phyloP scores from a whole-genome alignment of 208 protist genomes.

The Trypanosoma vivax region DNA sequence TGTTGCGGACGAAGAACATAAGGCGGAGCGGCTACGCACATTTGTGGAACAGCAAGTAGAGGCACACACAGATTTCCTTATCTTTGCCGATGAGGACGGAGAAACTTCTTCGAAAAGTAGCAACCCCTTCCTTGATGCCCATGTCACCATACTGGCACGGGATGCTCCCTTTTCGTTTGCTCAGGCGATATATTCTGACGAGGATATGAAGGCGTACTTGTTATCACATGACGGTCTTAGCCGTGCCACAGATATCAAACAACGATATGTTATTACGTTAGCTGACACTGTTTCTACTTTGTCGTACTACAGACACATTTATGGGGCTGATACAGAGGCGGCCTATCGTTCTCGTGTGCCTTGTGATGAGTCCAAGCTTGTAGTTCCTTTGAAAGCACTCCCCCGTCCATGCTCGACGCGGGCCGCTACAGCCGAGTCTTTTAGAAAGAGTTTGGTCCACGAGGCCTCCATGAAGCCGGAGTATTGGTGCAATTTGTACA shows the following conservation, averaged over 20 bases:
- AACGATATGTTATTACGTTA: slow-evolving; percentile 71
- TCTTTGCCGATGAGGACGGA: slow-evolving; percentile 61
- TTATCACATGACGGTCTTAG: slow-evolving; percentile 39
- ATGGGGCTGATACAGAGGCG: slow-evolving; percentile 24
- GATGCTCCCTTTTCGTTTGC: slow-evolving; percentile 79
- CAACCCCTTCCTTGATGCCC: slow-evolving; percentile 57
- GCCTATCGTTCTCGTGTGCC: neutral
- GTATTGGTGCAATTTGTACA: slow-evolving; percentile 86
- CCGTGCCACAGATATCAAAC: slow-evolving; percentile 20
- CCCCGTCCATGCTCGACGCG: slow-evolving; percentile 37
- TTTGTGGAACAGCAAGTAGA: slow-evolving; percentile 68
- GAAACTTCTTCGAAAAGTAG: slow-evolving; percentile 18
- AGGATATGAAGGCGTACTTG: slow-evolving; percentile 37
- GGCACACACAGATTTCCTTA: slow-evolving; percentile 69
- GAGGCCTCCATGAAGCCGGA: slow-evolving; percentile 81
- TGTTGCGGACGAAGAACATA: slow-evolving; percentile 26
- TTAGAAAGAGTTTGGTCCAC: slow-evolving; percentile 56
- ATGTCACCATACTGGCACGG: slow-evolving; percentile 80
- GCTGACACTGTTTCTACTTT: slow-evolving; percentile 77
- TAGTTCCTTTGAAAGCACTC: slow-evolving; percentile 68
- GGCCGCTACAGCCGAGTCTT: slow-evolving; percentile 37
- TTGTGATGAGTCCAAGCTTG: slow-evolving; percentile 18
- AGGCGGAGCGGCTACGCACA: slow-evolving; percentile 38
- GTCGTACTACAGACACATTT: slow-evolving; percentile 69
- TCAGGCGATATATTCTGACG: slow-evolving; percentile 39